phyloP scores from a whole-genome alignment of 2,329 filamentous ascomycete genomes.

The Alternaria sp. region DNA sequence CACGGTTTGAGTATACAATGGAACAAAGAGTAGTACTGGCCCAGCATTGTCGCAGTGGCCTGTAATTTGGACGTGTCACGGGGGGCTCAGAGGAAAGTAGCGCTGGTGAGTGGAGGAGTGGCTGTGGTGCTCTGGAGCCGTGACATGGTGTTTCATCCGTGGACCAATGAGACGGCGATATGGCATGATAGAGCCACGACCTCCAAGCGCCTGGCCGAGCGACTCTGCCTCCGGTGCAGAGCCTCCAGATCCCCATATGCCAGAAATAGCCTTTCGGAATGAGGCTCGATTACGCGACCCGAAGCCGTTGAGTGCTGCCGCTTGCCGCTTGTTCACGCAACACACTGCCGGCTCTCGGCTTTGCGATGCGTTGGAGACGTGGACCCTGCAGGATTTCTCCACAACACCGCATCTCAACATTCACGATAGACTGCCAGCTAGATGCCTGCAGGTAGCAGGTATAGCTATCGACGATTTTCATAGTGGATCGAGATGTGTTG shows the following conservation, averaged over 20 bases:
- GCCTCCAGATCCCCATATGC: slow-evolving; percentile 15
- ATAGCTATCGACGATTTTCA: slow-evolving; percentile 1
- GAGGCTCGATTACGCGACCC: slow-evolving; percentile 6
- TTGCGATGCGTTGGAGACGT: background rate
- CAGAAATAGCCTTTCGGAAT: slow-evolving; percentile 10
- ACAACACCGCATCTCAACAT: background rate
- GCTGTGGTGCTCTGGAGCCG: slow-evolving; percentile 32
- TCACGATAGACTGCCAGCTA: background rate
- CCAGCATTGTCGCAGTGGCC: slow-evolving; percentile 34
- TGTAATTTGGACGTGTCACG: slow-evolving; percentile 36
- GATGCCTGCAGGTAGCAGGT: background rate
- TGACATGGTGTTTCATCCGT: slow-evolving; percentile 36
- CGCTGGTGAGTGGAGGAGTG: slow-evolving; percentile 38
- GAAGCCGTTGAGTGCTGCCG: slow-evolving; percentile 4
- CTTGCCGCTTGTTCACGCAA: slow-evolving; percentile 1
- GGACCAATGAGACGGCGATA: slow-evolving; percentile 33
- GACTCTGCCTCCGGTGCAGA: slow-evolving; percentile 13
- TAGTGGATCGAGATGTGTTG: slow-evolving; percentile 10
- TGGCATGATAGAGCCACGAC: slow-evolving; percentile 16
- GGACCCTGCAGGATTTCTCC: background rate
- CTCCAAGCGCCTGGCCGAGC: slow-evolving; percentile 34
- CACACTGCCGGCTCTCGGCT: background rate
- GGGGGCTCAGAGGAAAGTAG: slow-evolving; percentile 23
- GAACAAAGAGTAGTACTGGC: slow-evolving; percentile 40
- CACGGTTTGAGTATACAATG: slow-evolving; percentile 49